Evolutionary conservation across 192 early-diverging fungal genomes (phyloP).

Genomic region (Coemansia sp.): DNA sequence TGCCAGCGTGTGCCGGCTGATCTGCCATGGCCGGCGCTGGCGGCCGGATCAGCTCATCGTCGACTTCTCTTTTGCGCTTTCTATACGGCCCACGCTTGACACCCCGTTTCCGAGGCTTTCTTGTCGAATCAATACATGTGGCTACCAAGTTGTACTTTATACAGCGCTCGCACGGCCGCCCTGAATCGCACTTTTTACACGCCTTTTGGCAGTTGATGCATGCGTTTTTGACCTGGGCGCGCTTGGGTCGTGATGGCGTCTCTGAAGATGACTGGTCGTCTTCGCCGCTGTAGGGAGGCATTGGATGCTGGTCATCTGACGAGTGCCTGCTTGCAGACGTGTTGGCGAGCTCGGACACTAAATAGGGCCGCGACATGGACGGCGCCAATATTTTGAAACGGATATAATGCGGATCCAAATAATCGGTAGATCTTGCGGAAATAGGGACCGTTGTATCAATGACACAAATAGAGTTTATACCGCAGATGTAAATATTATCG

Average conservation of each 20-base stretch:
- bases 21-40: too few relatives aligned
- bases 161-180: conserved; percentile 83
- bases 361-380: not conserved
- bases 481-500: not conserved
- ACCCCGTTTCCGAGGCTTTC: conserved; percentile 83
- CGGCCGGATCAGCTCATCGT: not conserved
- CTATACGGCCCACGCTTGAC: conserved; percentile 85
- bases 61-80: conserved; percentile 25
- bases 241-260: conserved; percentile 44
- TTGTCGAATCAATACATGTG: conserved; percentile 71
- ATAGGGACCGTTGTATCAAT: too few relatives aligned
- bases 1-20: too few relatives aligned
- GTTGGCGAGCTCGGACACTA: not conserved
- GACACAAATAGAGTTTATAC: too few relatives aligned
- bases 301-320: not conserved
- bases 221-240: conserved; percentile 87
- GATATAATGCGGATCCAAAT: conserved; percentile 9
- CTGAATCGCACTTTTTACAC: conserved; percentile 90
- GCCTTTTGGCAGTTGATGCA: conserved; percentile 87
- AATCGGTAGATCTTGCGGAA: conserved; percentile 1
- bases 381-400: not conserved
- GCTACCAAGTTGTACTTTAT: conserved; percentile 71
- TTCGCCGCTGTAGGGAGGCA: conserved; percentile 4
- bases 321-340: not conserved
- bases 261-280: conserved; percentile 11